phyloP scores from a whole-genome alignment of 2,329 filamentous ascomycete genomes.

The Stagonosporopsis rhizophila region DNA sequence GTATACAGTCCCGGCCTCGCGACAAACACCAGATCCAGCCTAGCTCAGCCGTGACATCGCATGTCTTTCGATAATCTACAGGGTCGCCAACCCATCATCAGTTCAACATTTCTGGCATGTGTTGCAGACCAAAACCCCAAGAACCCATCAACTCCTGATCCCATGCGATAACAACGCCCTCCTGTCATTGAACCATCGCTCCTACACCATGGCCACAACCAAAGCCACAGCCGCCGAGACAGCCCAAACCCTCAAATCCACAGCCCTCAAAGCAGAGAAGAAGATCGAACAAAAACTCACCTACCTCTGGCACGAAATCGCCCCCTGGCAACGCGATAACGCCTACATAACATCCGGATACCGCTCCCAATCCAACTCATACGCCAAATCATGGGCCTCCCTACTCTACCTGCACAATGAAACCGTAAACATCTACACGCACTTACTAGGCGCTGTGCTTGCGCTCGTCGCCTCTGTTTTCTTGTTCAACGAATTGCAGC shows the following conservation, averaged over 20 bases:
- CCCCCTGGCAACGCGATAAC: slow-evolving; percentile 65
- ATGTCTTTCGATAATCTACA: slow-evolving; percentile 3
- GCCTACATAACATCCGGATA: slow-evolving; percentile 73
- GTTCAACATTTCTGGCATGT: not conserved
- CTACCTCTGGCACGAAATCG: slow-evolving; percentile 54
- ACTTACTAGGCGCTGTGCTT: slow-evolving; percentile 58
- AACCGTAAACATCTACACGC: slow-evolving; percentile 75
- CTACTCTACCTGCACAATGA: slow-evolving; percentile 72
- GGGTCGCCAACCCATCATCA: not conserved
- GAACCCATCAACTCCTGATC: not conserved
- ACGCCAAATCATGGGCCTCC: slow-evolving; percentile 63
- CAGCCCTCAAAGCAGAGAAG: slow-evolving; percentile 11
- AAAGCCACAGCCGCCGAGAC: slow-evolving; percentile 29
- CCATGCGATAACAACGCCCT: too few relatives aligned
- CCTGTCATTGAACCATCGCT: too few relatives aligned
- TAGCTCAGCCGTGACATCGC: slow-evolving; percentile 12
- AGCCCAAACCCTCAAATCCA: slow-evolving; percentile 20
- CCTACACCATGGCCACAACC: slow-evolving; percentile 36
- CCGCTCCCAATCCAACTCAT: slow-evolving; percentile 68
- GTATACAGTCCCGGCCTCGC: slow-evolving; percentile 11
- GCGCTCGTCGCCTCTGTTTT: slow-evolving; percentile 28
- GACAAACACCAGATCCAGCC: slow-evolving; percentile 19
- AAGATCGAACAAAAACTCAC: slow-evolving; percentile 57
- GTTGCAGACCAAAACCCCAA: not conserved
- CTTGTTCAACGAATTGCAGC: slow-evolving; percentile 35